Evolutionary conservation across 2,329 filamentous ascomycete genomes (phyloP), one percentile per base, ranked within the genome.

Genomic region (Pseudogymnoascus verrucosus): DNA sequence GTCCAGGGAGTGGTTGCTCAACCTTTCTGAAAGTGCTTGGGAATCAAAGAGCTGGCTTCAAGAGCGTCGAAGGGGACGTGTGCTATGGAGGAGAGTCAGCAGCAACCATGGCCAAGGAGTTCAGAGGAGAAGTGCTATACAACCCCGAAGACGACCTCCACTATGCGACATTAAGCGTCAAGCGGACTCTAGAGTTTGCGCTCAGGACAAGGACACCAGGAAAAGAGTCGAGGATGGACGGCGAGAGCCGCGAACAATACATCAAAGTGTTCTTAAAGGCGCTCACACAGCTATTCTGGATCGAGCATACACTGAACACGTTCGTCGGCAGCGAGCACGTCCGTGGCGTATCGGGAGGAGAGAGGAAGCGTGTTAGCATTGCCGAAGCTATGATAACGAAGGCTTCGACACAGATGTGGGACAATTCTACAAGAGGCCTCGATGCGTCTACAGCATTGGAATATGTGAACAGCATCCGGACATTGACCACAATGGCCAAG

Each of bases 371-470:
- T 71, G 89, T 91, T 7, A 88, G 86, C 21, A 91, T 93, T 67
- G 88, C 89, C 1, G 90, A 93, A 74, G 90, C 88, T 0, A 76
- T 93, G 21, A 87, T 89, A 4, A 88, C 88, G 5, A 88, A 89
- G 73, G 86, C 86, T 0, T 86, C 87, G 0, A 86, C 93, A 1
- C 85, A 89, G 36, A 88, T 86, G 66, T 93, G 89, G 88, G 90
- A 93, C 69, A 93, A 93, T 73, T 88, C 84, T 0, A 93, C 89
- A 0, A 80, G 90, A 59, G 90, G 90, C n/a, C 78, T 93, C 0
- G 90, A 95, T 71, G 87, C 89, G 1, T 89, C 86, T 1, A 93
- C 89, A 0, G 90, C 90, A 4, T 79, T 93, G 4, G 89, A 93
- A 70, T 93, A 90, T 69, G 88, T 87, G 8, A 87, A 86, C 64